phyloP scores from a whole-genome alignment of 1,139 yeast genomes.

The Hyphopichia burtonii region DNA sequence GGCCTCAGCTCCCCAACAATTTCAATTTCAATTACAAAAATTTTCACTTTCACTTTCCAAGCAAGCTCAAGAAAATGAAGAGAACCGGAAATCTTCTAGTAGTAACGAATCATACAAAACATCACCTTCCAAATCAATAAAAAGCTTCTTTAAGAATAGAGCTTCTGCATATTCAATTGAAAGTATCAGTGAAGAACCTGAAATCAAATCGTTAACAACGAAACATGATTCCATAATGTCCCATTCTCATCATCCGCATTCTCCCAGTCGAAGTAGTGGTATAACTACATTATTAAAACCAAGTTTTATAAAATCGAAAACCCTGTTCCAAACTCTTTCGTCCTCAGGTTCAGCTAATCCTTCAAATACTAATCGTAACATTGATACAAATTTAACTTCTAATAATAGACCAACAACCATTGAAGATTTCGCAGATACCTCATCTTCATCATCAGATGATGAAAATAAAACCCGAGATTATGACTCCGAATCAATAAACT shows the following conservation, averaged over 20 bases:
- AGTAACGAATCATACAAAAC: conserved; percentile 4
- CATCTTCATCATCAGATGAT: conserved; percentile 16
- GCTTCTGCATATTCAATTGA: conserved; percentile 27
- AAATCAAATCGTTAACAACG: conserved; percentile 7
- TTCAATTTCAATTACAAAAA: background rate
- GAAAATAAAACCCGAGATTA: conserved; percentile 13
- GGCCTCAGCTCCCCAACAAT: background rate
- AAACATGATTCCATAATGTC: background rate
- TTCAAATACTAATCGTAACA: conserved; percentile 5
- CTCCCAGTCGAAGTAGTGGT: background rate
- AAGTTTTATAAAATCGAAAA: conserved; percentile 19
- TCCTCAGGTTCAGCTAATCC: conserved; percentile 2
- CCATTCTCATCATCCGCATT: background rate
- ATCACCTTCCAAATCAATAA: conserved; percentile 29
- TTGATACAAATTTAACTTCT: background rate
- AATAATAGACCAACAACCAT: conserved; percentile 16
- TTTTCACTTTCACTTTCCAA: background rate
- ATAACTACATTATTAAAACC: conserved; percentile 16
- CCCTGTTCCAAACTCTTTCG: conserved; percentile 13
- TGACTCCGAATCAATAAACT: conserved; percentile 34
- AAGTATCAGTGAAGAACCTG: conserved; percentile 27
- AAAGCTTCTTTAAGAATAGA: conserved; percentile 24
- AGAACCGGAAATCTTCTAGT: background rate
- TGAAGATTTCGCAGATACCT: conserved; percentile 45
- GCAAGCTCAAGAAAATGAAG: background rate